A percentile compares a stretch with the other conserved stretches of the same genome.
These are phyloP conservation scores for Rhexocercosporidium sp. DNA, from an alignment of 2,329 filamentous ascomycete species.

Conservation along the genomic window DNA sequence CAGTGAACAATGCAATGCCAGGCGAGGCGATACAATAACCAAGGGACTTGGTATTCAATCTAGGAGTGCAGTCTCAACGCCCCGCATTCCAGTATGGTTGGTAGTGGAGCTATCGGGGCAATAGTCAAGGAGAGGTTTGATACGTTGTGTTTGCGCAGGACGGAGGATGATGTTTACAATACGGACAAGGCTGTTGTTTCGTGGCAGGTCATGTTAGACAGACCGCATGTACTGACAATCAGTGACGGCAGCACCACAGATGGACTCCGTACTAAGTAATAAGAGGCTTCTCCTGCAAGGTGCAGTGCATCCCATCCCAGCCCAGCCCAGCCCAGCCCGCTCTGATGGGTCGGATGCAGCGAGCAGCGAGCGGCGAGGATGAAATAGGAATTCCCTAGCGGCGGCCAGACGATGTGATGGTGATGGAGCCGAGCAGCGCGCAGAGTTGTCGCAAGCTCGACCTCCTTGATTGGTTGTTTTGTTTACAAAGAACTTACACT, in stretches of 20 bases:
- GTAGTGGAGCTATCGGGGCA: neutral
- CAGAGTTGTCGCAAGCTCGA: constrained; percentile 5
- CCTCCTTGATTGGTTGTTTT: neutral
- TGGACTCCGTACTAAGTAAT: too few species aligned
- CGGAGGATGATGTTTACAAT: neutral
- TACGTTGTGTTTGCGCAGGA: neutral
- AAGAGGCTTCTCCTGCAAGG: neutral
- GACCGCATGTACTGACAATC: too few species aligned
- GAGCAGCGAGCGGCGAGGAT: neutral
- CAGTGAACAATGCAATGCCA: neutral
- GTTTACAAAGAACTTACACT: neutral
- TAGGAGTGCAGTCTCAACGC: neutral
- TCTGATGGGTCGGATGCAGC: neutral
- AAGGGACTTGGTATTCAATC: too few species aligned
- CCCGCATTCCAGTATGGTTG: neutral
- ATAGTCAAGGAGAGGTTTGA: neutral
- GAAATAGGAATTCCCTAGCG: neutral
- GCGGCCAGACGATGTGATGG: constrained; percentile 3
- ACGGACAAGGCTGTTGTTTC: constrained; percentile 4
- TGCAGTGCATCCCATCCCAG: neutral
- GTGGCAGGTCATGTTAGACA: constrained; percentile 7
- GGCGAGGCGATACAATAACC: neutral
- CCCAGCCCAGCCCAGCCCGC: neutral
- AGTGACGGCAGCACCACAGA: too few species aligned
- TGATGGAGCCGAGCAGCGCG: constrained; percentile 2